Percentiles rank a stretch among this genome's conserved stretches.
phyloP scores from a whole-genome alignment of 768 basidiomycete genomes.

The Suillus weaverae region DNA sequence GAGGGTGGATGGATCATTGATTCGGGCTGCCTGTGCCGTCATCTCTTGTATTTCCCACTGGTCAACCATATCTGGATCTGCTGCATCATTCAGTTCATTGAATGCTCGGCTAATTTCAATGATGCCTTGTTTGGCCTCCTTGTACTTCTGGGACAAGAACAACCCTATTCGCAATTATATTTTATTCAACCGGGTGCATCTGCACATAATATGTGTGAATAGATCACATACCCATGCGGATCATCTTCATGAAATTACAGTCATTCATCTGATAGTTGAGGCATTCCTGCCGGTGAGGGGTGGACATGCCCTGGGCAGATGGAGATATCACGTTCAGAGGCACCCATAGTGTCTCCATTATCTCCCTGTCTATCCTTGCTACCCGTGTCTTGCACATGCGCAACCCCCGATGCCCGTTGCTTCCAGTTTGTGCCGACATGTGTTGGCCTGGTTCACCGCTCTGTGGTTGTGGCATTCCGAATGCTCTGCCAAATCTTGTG shows the following conservation, averaged over 20 bases:
- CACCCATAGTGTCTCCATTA: conserved; percentile 10
- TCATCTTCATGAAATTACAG: conserved; percentile 26
- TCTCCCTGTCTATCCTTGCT: conserved; percentile 2
- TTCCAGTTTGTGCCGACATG: conserved; percentile 17
- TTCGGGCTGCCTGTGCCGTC: neutral
- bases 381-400: conserved; percentile 33
- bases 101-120: neutral
- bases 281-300: conserved; percentile 9
- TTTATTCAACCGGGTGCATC: no score
- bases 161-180: no score
- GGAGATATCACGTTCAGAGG: neutral
- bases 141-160: no score
- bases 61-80: neutral
- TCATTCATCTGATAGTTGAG: conserved; percentile 22
- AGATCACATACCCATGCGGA: conserved; percentile 12
- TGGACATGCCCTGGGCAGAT: neutral
- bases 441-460: conserved; percentile 19
- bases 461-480: conserved; percentile 17
- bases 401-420: conserved; percentile 30
- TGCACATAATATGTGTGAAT: no score
- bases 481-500: neutral
- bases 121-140: no score
- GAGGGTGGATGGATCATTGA: neutral
- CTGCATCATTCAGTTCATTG: neutral
- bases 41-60: neutral